Percentiles rank a stretch among this genome's conserved stretches.
Evolutionary conservation across 768 basidiomycete species (phyloP).

Genomic region (Pleurotus tuoliensis): DNA sequence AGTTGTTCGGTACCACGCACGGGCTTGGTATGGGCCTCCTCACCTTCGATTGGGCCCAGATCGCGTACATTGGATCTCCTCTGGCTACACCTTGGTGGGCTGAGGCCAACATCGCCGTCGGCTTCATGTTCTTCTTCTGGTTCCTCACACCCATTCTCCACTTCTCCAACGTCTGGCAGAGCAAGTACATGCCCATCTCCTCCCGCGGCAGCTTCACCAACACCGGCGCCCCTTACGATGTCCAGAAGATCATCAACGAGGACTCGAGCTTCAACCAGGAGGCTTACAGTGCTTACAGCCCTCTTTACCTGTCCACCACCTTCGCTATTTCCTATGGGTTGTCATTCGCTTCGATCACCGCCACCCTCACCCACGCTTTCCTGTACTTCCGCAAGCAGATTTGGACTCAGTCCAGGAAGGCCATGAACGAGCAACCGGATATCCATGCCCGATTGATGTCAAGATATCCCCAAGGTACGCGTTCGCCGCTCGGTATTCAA

Average conservation of each 20-base stretch:
- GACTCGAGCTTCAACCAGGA: conserved; percentile 53
- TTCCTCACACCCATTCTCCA: conserved; percentile 60
- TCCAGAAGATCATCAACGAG: conserved; percentile 48
- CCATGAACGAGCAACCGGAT: conserved; percentile 78
- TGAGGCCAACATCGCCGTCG: conserved; percentile 60
- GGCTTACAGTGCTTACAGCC: conserved; percentile 54
- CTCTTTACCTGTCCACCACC: conserved; percentile 63
- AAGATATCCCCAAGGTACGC: conserved; percentile 51
- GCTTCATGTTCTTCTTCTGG: conserved; percentile 73
- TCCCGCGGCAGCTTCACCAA: conserved; percentile 67
- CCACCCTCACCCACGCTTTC: conserved; percentile 66
- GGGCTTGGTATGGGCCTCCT: conserved; percentile 63
- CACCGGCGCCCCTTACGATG: conserved; percentile 53
- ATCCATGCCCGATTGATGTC: conserved; percentile 83
- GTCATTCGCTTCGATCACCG: conserved; percentile 79
- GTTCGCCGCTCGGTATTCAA: neutral
- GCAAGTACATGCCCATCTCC: conserved; percentile 60
- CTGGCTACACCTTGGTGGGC: conserved; percentile 85
- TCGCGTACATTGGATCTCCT: conserved; percentile 65
- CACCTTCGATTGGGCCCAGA: conserved; percentile 78
- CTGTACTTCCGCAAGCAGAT: conserved; percentile 81
- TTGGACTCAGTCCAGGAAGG: conserved; percentile 62
- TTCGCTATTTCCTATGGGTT: conserved; percentile 80
- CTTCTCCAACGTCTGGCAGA: conserved; percentile 64
- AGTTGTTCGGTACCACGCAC: conserved; percentile 67